These are phyloP conservation scores for Rutstroemia sp. DNA, from an alignment of 2,329 filamentous ascomycete genomes.

Conservation along the genomic window DNA sequence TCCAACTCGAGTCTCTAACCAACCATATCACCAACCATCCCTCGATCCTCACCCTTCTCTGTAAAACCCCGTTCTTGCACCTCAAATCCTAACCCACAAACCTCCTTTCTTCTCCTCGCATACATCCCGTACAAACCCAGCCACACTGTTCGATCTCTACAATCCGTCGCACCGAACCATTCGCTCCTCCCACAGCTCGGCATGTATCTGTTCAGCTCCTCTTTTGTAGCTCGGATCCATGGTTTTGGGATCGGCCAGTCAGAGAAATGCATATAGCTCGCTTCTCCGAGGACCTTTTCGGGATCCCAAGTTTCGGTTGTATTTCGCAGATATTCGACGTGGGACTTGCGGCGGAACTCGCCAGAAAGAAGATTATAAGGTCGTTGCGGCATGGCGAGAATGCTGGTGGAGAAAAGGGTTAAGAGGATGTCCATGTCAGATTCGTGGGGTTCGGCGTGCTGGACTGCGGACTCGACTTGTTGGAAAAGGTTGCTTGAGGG, in stretches of 20 bases:
- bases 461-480: slow-evolving; percentile 15
- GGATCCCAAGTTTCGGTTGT: slow-evolving; percentile 46
- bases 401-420: slow-evolving; percentile 41
- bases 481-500: slow-evolving; percentile 18
- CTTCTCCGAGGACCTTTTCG: slow-evolving; percentile 40
- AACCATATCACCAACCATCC: background rate
- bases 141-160: slow-evolving; percentile 24
- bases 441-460: slow-evolving; percentile 14
- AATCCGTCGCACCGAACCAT: slow-evolving; percentile 26
- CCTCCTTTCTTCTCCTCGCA: slow-evolving; percentile 18
- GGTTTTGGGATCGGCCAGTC: slow-evolving; percentile 56
- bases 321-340: slow-evolving; percentile 41
- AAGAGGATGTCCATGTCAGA: slow-evolving; percentile 36
- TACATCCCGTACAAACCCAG: slow-evolving; percentile 23
- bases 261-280: slow-evolving; percentile 52
- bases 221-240: slow-evolving; percentile 33
- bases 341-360: slow-evolving; percentile 47
- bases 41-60: background rate
- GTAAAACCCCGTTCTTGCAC: slow-evolving; percentile 8
- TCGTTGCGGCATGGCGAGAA: slow-evolving; percentile 48
- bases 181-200: slow-evolving; percentile 22
- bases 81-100: slow-evolving; percentile 26
- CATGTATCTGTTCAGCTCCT: slow-evolving; percentile 27
- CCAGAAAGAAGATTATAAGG: slow-evolving; percentile 48
- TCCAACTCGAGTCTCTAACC: background rate